phyloP scores from a whole-genome alignment of 129 eudicot species.

The Flaveria brownii region DNA sequence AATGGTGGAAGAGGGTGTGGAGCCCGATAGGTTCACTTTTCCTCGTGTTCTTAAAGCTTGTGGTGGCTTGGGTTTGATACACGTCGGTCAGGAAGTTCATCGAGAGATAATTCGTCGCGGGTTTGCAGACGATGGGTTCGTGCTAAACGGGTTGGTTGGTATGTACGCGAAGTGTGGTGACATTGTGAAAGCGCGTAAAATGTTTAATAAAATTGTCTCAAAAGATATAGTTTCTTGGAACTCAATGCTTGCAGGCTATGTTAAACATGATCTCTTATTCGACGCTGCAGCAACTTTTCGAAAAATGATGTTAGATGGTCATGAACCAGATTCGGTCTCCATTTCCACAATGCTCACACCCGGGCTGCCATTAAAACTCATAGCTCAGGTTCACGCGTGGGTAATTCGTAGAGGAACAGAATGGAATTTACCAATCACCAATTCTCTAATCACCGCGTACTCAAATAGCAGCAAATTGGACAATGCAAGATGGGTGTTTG shows the following conservation, averaged over 20 bases:
- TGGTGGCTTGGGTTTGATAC: slow-evolving; percentile 65
- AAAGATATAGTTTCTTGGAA: slow-evolving; percentile 83
- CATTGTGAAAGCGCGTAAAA: slow-evolving; percentile 65
- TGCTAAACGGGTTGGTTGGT: slow-evolving; percentile 73
- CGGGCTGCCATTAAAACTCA: slow-evolving; percentile 30
- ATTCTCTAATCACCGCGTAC: slow-evolving; percentile 56
- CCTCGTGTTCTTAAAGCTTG: slow-evolving; percentile 89
- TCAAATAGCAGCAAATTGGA: slow-evolving; percentile 40
- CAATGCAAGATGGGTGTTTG: slow-evolving; percentile 42
- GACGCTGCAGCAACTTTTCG: slow-evolving; percentile 46
- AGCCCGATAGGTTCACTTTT: slow-evolving; percentile 69
- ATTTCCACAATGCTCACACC: slow-evolving; percentile 56
- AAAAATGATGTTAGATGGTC: slow-evolving; percentile 43
- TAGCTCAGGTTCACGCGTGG: slow-evolving; percentile 65
- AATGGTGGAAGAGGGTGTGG: slow-evolving; percentile 86
- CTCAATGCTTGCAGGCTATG: slow-evolving; percentile 61
- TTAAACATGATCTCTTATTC: slow-evolving; percentile 49
- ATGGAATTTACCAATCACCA: slow-evolving; percentile 47
- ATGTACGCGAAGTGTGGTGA: slow-evolving; percentile 95
- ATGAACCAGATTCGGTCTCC: slow-evolving; percentile 53
- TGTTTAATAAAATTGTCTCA: slow-evolving; percentile 50
- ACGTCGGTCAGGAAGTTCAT: slow-evolving; percentile 76
- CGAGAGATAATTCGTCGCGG: slow-evolving; percentile 74
- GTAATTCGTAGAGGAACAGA: slow-evolving; percentile 50
- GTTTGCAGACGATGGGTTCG: slow-evolving; percentile 51